A percentile compares a stretch with the other conserved stretches of the same genome.
These are phyloP conservation scores for Tetracladium setigerum DNA, from an alignment of 495 filamentous ascomycete species.

Conservation along the genomic window DNA sequence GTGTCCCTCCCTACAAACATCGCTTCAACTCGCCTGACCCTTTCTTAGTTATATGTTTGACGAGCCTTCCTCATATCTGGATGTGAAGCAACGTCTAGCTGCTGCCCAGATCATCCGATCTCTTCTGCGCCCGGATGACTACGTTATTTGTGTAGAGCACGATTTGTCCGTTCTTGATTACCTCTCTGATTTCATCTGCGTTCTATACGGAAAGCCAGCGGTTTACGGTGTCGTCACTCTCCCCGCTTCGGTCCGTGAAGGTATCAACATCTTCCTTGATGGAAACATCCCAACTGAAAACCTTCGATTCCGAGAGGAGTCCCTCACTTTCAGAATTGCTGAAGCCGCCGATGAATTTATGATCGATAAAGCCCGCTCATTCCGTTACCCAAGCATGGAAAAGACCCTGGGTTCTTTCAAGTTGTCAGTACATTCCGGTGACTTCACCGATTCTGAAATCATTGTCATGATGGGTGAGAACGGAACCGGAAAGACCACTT, in stretches of 20 bases:
- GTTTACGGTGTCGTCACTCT: conserved; percentile 98
- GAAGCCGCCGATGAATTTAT: conserved; percentile 90
- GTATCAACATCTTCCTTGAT: conserved; percentile 99
- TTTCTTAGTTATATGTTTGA: conserved; percentile 87
- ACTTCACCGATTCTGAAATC: conserved; percentile 96
- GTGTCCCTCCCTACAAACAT: conserved; percentile 15
- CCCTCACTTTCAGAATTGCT: conserved; percentile 89
- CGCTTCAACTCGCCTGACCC: conserved; percentile 10
- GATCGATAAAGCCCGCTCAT: conserved; percentile 74
- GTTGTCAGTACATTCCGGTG: conserved; percentile 69
- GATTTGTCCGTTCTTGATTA: conserved; percentile 97
- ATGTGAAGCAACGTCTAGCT: conserved; percentile 95
- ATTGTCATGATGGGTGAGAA: conserved; percentile 99
- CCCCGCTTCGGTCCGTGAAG: conserved; percentile 92
- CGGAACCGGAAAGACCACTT: conserved; percentile 93
- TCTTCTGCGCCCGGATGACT: conserved; percentile 79
- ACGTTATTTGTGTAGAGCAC: conserved; percentile 98
- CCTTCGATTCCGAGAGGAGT: conserved; percentile 94
- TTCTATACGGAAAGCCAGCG: conserved; percentile 90
- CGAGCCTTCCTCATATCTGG: conserved; percentile 95
- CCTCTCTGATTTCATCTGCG: conserved; percentile 95
- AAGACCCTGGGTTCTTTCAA: conserved; percentile 92
- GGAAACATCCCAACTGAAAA: conserved; percentile 98
- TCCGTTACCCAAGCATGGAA: conserved; percentile 82
- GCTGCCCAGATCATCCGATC: conserved; percentile 88